Percentiles rank a stretch among this genome's conserved stretches.
Evolutionary conservation across 2,329 filamentous ascomycete species (phyloP).

Genomic region (Phaeomoniella chlamydospora): DNA sequence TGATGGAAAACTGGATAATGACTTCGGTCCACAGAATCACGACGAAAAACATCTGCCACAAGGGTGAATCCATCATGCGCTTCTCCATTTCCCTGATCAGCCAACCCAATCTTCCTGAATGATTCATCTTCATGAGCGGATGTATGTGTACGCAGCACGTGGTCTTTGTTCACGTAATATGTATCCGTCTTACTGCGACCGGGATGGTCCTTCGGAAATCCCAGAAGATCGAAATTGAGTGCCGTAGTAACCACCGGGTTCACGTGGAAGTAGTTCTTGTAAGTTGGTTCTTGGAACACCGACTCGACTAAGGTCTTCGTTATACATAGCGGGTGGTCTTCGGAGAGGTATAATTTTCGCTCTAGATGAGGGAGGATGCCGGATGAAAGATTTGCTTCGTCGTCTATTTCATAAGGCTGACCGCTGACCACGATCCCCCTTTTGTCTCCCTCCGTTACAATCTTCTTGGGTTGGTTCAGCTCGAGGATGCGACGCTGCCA

Average conservation of each 20-base stretch:
- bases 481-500: conserved; percentile 3
- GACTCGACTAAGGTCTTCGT: conserved; percentile 88
- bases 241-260: conserved; percentile 69
- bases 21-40: conserved; percentile 85
- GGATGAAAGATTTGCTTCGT: conserved; percentile 71
- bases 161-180: conserved; percentile 80
- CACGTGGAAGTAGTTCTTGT: conserved; percentile 55
- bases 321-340: conserved; percentile 79
- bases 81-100: neutral
- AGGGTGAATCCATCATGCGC: conserved; percentile 68
- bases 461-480: conserved; percentile 6
- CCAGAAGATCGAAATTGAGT: conserved; percentile 95
- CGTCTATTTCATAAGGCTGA: conserved; percentile 51
- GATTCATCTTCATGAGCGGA: conserved; percentile 81
- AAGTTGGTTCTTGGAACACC: conserved; percentile 60
- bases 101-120: conserved; percentile 38
- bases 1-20: conserved; percentile 98
- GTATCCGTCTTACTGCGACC: conserved; percentile 81
- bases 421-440: conserved; percentile 45
- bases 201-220: conserved; percentile 76
- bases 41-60: conserved; percentile 84
- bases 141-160: conserved; percentile 82
- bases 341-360: conserved; percentile 74
- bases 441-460: conserved; percentile 4
- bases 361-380: conserved; percentile 62